These are phyloP conservation scores for Austroboletus novae-zelandiae DNA, from an alignment of 1,284 basidiomycete species.

Conservation along the genomic window DNA sequence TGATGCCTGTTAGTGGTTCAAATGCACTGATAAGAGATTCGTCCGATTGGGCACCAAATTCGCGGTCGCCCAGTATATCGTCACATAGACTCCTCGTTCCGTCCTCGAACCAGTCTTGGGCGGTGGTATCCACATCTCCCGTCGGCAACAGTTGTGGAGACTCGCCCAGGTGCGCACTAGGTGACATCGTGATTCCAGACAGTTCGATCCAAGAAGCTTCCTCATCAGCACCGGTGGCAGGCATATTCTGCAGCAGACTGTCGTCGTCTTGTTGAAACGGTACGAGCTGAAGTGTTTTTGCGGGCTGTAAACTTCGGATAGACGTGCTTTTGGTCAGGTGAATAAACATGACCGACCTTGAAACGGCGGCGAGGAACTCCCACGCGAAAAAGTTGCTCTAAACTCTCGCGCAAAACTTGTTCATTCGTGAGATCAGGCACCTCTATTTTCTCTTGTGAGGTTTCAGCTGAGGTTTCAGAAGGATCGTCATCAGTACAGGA, in stretches of 20 bases:
- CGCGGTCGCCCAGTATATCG: slow-evolving; percentile 4
- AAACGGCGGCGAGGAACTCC: slow-evolving; percentile 45
- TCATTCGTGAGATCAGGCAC: slow-evolving; percentile 32
- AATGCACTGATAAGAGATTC: slow-evolving; percentile 28
- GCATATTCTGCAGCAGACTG: slow-evolving; percentile 14
- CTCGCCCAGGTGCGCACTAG: neutral
- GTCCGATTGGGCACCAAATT: slow-evolving; percentile 16
- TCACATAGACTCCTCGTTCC: slow-evolving; percentile 14
- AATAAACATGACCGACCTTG: slow-evolving; percentile 42
- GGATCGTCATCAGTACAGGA: slow-evolving; percentile 8
- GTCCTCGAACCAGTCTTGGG: slow-evolving; percentile 17
- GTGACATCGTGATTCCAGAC: slow-evolving; percentile 9
- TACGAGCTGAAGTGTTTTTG: slow-evolving; percentile 6
- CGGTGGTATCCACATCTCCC: slow-evolving; percentile 16
- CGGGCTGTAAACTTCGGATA: slow-evolving; percentile 14
- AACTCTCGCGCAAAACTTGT: slow-evolving; percentile 40
- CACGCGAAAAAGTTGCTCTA: slow-evolving; percentile 48
- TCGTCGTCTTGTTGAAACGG: slow-evolving; percentile 19
- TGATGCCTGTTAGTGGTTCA: slow-evolving; percentile 15
- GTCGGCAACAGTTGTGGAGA: neutral
- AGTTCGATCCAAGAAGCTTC: slow-evolving; percentile 20
- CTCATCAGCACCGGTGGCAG: slow-evolving; percentile 5
- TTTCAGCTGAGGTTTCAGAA: slow-evolving; percentile 1
- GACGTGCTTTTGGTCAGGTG: neutral
- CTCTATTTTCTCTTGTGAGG: slow-evolving; percentile 8